Evolutionary conservation across 2,329 filamentous ascomycete species (phyloP).

Genomic region (Pestalotiopsis fici): DNA sequence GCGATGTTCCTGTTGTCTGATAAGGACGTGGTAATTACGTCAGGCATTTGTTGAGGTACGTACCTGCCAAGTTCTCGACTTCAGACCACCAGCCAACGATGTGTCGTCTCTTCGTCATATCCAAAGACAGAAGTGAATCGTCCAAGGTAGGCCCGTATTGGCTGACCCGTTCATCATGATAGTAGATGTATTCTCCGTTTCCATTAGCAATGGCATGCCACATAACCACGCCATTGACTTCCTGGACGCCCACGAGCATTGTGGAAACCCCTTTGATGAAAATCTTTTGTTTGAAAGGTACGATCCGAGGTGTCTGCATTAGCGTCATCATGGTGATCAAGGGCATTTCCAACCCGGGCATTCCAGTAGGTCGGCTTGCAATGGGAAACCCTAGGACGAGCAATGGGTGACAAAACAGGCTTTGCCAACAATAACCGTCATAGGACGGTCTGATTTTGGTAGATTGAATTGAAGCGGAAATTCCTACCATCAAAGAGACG

Average conservation of each 20-base stretch:
- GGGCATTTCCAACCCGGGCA: not conserved
- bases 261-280: not conserved
- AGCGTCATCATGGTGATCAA: not conserved
- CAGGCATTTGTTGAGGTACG: not conserved
- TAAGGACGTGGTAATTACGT: not conserved
- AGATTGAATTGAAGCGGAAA: not conserved
- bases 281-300: not conserved
- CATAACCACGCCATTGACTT: not conserved
- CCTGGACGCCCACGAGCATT: not conserved
- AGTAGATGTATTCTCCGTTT: not conserved
- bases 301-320: not conserved
- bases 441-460: not conserved
- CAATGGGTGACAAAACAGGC: not conserved
- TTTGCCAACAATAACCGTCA: not conserved
- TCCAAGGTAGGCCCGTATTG: not conserved
- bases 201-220: not conserved
- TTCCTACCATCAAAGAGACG: too few species aligned
- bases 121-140: not conserved
- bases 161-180: not conserved
- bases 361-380: not conserved
- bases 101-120: not conserved
- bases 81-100: not conserved
- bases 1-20: not conserved
- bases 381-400: not conserved
- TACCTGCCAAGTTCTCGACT: not conserved